Evolutionary conservation across 176 grass and related monocot genomes (phyloP).

Genomic region (Secale cereale): DNA sequence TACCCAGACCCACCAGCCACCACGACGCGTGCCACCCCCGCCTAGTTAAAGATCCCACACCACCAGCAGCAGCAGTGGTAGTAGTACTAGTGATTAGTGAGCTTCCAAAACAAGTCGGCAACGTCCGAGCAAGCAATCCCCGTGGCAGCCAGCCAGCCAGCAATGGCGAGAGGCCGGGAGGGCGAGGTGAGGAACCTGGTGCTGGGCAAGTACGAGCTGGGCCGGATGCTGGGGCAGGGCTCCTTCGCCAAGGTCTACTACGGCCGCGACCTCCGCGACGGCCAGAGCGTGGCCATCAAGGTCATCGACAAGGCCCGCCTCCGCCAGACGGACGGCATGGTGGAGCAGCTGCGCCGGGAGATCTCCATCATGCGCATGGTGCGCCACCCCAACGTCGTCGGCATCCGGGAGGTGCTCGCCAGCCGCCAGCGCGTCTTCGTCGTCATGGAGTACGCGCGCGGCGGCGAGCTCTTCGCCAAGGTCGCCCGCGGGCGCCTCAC

Average conservation of each 20-base stretch:
- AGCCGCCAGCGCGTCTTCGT: slow-evolving; percentile 77
- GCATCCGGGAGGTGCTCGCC: slow-evolving; percentile 82
- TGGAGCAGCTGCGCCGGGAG: slow-evolving; percentile 88
- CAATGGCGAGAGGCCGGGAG: slow-evolving; percentile 31
- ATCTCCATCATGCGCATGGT: slow-evolving; percentile 92
- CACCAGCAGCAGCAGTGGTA: not conserved
- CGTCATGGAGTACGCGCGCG: slow-evolving; percentile 86
- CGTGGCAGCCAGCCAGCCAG: too few relatives aligned
- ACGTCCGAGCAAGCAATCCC: too few relatives aligned
- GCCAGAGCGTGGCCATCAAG: slow-evolving; percentile 88
- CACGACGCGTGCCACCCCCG: not conserved
- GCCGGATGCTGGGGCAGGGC: slow-evolving; percentile 75
- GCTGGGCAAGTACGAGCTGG: slow-evolving; percentile 85
- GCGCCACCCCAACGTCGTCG: slow-evolving; percentile 83
- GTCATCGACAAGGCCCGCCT: slow-evolving; percentile 87
- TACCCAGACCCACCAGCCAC: not conserved
- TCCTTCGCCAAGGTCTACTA: slow-evolving; percentile 94
- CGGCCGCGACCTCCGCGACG: slow-evolving; percentile 50
- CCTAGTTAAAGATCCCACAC: slow-evolving; percentile 2
- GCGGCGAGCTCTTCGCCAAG: slow-evolving; percentile 71
- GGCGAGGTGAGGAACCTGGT: slow-evolving; percentile 45
- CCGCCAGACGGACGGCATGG: slow-evolving; percentile 51
- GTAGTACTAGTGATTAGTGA: not conserved
- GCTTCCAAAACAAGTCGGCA: not conserved
- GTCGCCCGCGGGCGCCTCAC: slow-evolving; percentile 53